Percentiles rank a stretch among this genome's conserved stretches.
Evolutionary conservation across 1,139 yeast genomes (phyloP).

Genomic region (Nakaseomyces delphensis): DNA sequence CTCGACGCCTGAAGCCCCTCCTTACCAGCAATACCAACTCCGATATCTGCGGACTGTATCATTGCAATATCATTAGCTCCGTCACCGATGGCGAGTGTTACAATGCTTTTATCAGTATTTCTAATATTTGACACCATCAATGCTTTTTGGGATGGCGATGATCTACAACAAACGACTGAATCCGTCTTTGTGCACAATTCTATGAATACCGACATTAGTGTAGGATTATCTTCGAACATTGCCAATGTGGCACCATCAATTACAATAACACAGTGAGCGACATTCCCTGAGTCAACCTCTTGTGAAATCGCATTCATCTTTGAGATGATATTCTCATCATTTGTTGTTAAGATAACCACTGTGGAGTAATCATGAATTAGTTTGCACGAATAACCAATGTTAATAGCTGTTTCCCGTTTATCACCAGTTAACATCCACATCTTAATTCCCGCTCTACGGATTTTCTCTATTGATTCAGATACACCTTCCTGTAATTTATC

Average conservation of each 20-base stretch:
- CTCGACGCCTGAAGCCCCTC: conserved; percentile 97
- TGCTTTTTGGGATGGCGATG: conserved; percentile 95
- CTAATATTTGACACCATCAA: conserved; percentile 76
- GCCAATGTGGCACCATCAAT: conserved; percentile 83
- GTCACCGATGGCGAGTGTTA: conserved; percentile 96
- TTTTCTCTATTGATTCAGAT: conserved; percentile 83
- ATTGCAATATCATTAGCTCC: conserved; percentile 99
- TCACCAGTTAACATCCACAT: conserved; percentile 99
- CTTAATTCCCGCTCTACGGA: conserved; percentile 86
- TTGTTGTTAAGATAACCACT: conserved; percentile 62
- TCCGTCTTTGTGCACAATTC: conserved; percentile 82
- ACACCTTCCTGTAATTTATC: conserved; percentile 96
- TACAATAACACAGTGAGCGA: conserved; percentile 91
- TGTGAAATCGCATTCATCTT: conserved; percentile 36
- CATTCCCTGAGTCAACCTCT: conserved; percentile 48
- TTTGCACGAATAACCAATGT: conserved; percentile 91
- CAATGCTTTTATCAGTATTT: conserved; percentile 51
- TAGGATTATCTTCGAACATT: conserved; percentile 61
- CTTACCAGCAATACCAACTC: conserved; percentile 93
- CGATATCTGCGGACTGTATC: conserved; percentile 98
- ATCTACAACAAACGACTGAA: conserved; percentile 91
- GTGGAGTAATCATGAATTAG: conserved; percentile 89
- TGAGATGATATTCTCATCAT: conserved; percentile 44
- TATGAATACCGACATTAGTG: conserved; percentile 63
- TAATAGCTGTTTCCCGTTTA: conserved; percentile 93